Evolutionary conservation across 2,329 filamentous ascomycete genomes (phyloP), one percentile per base, ranked within the genome.

Genomic region (Claviceps arundinis): DNA sequence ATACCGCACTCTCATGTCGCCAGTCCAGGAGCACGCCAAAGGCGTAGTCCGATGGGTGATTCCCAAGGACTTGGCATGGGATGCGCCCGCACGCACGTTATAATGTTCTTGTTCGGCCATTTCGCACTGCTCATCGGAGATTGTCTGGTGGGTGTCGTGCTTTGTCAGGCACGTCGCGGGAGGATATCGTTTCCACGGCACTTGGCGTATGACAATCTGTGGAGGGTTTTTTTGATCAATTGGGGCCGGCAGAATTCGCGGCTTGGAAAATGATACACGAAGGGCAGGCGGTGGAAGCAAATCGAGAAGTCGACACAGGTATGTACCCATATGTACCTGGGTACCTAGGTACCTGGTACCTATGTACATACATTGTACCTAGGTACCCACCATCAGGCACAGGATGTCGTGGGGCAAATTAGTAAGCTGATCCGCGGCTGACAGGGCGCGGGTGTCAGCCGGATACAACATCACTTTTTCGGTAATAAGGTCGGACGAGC

Each of bases 11-110:
- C 68, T 65, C 62, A 70, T 60, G 50, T 70, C 68, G 52, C 69
- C 69, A 6, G 64, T 68, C 69, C 69, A 72, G 30, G 67, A 56
- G 51, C 61, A 56, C 16, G 59, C 53, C 14, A 71, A 59, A 16
- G 68, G 67, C 43, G 69, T 70, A 22, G 68, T 63, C 37, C 68
- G 64, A 51, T 70, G 63, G 7, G 68, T 69, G 47, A 72, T 71
- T 47, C 69, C 69, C 47, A 72, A 61, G 6, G 64, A 61, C 46
- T 57, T 64, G 7, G 64, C 64, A 43, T 68, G 62, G 17, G 65
- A 63, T 16, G 64, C 61, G 50, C 61, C 62, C 14, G 57, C 61
- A 42, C 68, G 66, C 48, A 57, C 56, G 45, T 60, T 57, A 26
- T 64, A 63, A 42, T 64, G 59, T 40, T 59, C 53, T 50, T 62